These are phyloP conservation scores for Creolimax fragrantissima DNA, from an alignment of 78 protist genomes.

Conservation along the genomic window DNA sequence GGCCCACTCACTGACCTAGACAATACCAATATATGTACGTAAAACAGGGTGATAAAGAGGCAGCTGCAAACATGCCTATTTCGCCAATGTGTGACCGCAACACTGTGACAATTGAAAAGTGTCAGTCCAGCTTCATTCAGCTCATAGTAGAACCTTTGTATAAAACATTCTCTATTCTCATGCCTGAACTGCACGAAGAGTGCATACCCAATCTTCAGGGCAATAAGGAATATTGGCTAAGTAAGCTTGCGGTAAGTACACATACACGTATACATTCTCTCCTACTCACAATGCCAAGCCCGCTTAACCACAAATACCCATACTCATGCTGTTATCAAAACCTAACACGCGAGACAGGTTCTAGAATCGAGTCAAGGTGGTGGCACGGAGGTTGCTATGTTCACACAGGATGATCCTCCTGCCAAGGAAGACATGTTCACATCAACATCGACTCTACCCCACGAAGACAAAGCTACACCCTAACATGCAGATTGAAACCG, in stretches of 20 bases:
- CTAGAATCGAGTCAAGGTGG: background rate
- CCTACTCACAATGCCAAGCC: background rate
- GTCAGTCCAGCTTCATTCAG: conserved; percentile 46
- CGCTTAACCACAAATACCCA: background rate
- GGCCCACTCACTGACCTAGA: background rate
- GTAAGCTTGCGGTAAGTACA: background rate
- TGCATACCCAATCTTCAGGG: background rate
- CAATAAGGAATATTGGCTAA: background rate
- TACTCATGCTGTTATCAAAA: background rate
- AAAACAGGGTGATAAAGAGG: conserved; percentile 44
- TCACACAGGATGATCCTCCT: background rate
- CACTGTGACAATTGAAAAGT: conserved; percentile 15
- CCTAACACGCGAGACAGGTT: background rate
- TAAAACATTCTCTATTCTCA: conserved; percentile 24
- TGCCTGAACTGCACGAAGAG: background rate
- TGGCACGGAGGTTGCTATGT: background rate
- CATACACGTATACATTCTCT: background rate
- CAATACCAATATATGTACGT: too few species aligned
- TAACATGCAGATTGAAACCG: too few species aligned
- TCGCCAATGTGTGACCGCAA: conserved; percentile 47
- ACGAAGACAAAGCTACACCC: too few species aligned
- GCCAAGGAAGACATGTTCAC: too few species aligned
- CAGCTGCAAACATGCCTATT: conserved; percentile 8
- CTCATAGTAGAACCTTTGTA: conserved; percentile 34
- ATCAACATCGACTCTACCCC: too few species aligned